Conservation (phyloP, 371 early-diverging fungal species). For the Vairimorpha necatrix region DNA sequence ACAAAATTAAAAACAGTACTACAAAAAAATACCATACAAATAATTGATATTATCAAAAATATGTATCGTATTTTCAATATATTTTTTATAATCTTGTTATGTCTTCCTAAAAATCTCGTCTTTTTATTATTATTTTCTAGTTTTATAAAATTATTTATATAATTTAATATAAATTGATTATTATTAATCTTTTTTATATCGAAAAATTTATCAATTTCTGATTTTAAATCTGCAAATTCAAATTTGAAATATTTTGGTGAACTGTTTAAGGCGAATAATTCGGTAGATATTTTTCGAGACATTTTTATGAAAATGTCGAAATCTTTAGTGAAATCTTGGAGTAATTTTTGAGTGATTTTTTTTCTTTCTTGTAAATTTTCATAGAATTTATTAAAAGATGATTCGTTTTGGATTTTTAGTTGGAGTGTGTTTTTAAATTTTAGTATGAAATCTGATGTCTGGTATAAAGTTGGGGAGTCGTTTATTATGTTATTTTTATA, state of each 20-base stretch:
- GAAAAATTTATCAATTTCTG: slow-evolving; percentile 35
- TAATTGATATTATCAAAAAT: background rate
- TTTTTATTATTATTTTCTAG: background rate
- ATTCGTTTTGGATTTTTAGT: background rate
- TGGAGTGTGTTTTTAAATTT: slow-evolving; percentile 11
- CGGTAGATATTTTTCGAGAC: slow-evolving; percentile 12
- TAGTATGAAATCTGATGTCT: background rate
- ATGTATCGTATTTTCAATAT: background rate
- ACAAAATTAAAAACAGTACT: background rate
- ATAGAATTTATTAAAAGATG: slow-evolving; percentile 1
- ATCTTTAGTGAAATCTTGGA: slow-evolving; percentile 6
- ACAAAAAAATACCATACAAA: background rate
- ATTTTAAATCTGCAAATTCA: slow-evolving; percentile 12
- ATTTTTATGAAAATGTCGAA: slow-evolving; percentile 33
- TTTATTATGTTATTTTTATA: background rate
- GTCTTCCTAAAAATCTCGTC: background rate
- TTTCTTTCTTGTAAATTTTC: background rate
- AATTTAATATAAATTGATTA: background rate
- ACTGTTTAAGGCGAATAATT: slow-evolving; percentile 33
- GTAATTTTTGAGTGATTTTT: background rate
- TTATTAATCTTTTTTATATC: background rate
- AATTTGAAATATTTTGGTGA: slow-evolving; percentile 26
- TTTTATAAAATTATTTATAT: slow-evolving; percentile 14
- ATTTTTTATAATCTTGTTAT: slow-evolving; percentile 8
- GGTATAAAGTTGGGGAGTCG: background rate